A percentile compares a stretch with the other conserved stretches of the same genome.
Evolutionary conservation across 352 stramenopile species (phyloP).

Genomic region (Globisporangium canariense): DNA sequence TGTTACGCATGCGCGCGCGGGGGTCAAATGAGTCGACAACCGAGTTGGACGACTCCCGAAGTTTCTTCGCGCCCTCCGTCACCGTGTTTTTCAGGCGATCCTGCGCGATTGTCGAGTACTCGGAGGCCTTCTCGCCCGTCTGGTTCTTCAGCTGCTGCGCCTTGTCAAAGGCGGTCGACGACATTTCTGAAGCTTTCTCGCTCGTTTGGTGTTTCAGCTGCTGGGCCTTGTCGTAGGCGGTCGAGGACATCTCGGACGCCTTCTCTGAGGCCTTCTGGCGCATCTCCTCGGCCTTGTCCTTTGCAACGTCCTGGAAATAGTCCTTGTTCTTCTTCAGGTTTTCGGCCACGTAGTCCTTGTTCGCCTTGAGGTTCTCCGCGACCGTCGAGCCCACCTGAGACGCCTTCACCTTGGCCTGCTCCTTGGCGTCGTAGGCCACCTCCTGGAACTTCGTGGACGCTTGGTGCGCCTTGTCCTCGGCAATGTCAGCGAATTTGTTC

Average conservation of each 20-base stretch:
- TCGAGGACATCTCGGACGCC: constrained; percentile 6
- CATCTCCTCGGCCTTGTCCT: constrained; percentile 27
- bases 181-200: constrained; percentile 13
- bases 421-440: constrained; percentile 21
- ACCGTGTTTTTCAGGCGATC: constrained; percentile 37
- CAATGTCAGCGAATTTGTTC: neutral
- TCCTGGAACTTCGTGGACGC: constrained; percentile 30
- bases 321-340: constrained; percentile 48
- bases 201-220: constrained; percentile 17
- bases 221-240: constrained; percentile 13
- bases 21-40: constrained; percentile 57
- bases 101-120: constrained; percentile 28
- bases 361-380: constrained; percentile 24
- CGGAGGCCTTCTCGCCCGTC: constrained; percentile 23
- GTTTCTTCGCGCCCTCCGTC: constrained; percentile 36
- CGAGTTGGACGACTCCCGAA: constrained; percentile 44
- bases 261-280: constrained; percentile 16
- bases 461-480: constrained; percentile 14
- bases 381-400: constrained; percentile 8
- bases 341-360: constrained; percentile 27
- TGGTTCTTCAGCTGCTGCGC: constrained; percentile 21
- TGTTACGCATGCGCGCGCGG: constrained; percentile 27
- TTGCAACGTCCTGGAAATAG: constrained; percentile 40
- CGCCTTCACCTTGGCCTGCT: constrained; percentile 22
- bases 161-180: constrained; percentile 11